Evolutionary conservation across 495 filamentous ascomycete species (phyloP), one percentile per base, ranked within the genome.

Genomic region (Aspergillus mulundensis): DNA sequence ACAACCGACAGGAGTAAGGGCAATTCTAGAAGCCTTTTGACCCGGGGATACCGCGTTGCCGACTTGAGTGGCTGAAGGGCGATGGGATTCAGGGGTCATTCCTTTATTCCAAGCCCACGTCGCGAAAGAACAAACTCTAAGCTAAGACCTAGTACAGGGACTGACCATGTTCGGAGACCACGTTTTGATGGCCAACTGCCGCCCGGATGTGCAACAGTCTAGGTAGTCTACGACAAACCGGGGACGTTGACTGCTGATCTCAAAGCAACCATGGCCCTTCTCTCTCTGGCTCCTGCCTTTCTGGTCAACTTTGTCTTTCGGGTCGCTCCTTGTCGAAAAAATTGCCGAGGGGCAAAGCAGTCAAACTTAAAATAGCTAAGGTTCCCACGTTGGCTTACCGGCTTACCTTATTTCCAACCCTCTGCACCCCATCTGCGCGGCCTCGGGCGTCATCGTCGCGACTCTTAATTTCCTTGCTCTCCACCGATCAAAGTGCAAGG

Each of bases 1-100:
- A 58, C 55, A 40, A 50, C 30, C 50, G 42, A 32, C 51, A 42
- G 46, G 38, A 52, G 50, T 41, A 36, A 36, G 53, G 40, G 32
- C 20, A 25, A 23, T 45, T 50, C 46, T 20, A 30, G 46, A 38
- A 50, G 25, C 45, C 25, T 20, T 40, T 18, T 18, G 14, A 16
- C 38, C 38, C 38, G 38, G 38, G 15, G 12, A 16, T 18, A 40
- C 14, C n/a, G 14, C 34, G 34, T 38, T 12, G 14, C 12, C 5
- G n/a, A 44, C 12, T 40, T 15, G 18, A 12, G 38, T 3, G 34
- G 6, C 34, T 42, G 19, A 28, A 28, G 25, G 25, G 25, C n/a
- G 25, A 4, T 28, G 25, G 25, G 25, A 28, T 36, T 36, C 34
- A 36, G 34, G 34, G 34, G 34, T 10, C 34, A 14, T 36, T n/a